Evolutionary conservation across 176 grass and related monocot species (phyloP).

Genomic region (Cenchrus fungigraminus): DNA sequence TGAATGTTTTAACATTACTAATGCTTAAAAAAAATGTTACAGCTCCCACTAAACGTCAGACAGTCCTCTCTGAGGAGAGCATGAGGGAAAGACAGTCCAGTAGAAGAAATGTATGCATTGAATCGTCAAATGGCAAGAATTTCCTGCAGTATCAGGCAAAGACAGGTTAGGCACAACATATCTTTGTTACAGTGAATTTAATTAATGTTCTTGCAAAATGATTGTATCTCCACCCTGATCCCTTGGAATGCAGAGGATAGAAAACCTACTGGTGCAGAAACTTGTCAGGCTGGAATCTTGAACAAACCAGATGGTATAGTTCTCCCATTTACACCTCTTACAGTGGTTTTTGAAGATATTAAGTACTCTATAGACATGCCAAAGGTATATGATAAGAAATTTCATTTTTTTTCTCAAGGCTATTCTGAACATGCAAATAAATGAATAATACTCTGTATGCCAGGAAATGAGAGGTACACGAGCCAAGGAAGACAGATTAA

Average conservation of each 20-base stretch:
- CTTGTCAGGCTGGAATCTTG: conserved; percentile 9
- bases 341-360: conserved; percentile 54
- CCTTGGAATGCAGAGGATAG: conserved; percentile 31
- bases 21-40: conserved; percentile 14
- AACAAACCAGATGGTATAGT: conserved; percentile 51
- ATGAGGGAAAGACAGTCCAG: conserved; percentile 52
- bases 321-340: conserved; percentile 58
- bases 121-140: conserved; percentile 12
- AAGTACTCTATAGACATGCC: conserved; percentile 71
- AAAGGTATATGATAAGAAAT: conserved; percentile 34
- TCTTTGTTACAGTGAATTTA: not conserved
- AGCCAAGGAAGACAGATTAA: conserved; percentile 43
- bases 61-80: conserved; percentile 45
- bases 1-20: conserved; percentile 14
- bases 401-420: not conserved
- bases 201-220: not conserved
- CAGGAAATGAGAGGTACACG: conserved; percentile 61
- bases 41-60: conserved; percentile 53
- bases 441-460: not conserved
- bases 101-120: conserved; percentile 36
- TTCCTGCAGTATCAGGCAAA: not conserved
- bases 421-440: conserved; percentile 7
- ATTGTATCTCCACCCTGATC: not conserved
- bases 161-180: conserved; percentile 1
- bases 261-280: conserved; percentile 2